These are phyloP conservation scores for Tylopilus balloui DNA, from an alignment of 768 basidiomycete species.

Conservation along the genomic window DNA sequence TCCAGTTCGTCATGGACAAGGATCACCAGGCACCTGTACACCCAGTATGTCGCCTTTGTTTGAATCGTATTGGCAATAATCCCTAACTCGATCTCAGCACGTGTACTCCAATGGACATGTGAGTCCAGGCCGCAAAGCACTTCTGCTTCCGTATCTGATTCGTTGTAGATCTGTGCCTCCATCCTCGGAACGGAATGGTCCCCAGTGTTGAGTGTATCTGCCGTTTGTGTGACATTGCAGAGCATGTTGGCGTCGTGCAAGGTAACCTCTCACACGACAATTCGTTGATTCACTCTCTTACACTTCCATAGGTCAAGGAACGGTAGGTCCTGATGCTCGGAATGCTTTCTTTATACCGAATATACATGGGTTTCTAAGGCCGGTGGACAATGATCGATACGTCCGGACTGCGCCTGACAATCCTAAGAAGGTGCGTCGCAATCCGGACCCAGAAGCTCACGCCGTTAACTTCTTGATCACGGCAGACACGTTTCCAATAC, in stretches of 20 bases:
- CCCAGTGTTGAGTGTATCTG: slow-evolving; percentile 77
- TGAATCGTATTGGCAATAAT: slow-evolving; percentile 1
- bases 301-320: slow-evolving; percentile 48
- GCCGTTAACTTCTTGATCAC: slow-evolving; percentile 12
- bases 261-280: slow-evolving; percentile 37
- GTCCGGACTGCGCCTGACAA: slow-evolving; percentile 74
- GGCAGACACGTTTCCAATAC: slow-evolving; percentile 75
- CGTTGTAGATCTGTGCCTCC: slow-evolving; percentile 74
- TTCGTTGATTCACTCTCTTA: not conserved
- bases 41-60: slow-evolving; percentile 49
- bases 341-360: slow-evolving; percentile 4
- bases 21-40: slow-evolving; percentile 67
- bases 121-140: slow-evolving; percentile 19
- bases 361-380: slow-evolving; percentile 40
- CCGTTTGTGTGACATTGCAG: slow-evolving; percentile 82
- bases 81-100: slow-evolving; percentile 45
- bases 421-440: slow-evolving; percentile 70
- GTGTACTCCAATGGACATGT: slow-evolving; percentile 89
- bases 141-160: slow-evolving; percentile 15
- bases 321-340: slow-evolving; percentile 40
- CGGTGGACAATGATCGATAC: slow-evolving; percentile 80
- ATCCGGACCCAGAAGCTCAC: not conserved
- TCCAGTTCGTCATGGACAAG: slow-evolving; percentile 74
- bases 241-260: slow-evolving; percentile 93
- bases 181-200: slow-evolving; percentile 90